A percentile compares a stretch with the other conserved stretches of the same genome.
These are phyloP conservation scores for Kipferlia bialata DNA, from an alignment of 78 protist species.

Conservation along the genomic window DNA sequence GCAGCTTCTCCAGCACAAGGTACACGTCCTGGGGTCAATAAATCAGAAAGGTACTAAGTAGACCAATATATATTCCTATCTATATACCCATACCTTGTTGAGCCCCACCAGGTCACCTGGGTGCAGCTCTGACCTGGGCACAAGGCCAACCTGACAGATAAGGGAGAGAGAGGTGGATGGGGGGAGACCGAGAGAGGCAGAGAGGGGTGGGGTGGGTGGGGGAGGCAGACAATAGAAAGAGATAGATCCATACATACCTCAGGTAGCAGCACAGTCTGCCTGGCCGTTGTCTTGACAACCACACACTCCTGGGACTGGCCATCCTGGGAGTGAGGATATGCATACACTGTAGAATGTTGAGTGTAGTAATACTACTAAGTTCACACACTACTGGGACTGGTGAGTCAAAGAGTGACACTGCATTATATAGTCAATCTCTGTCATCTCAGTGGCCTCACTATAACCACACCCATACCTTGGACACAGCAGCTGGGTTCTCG, in stretches of 20 bases:
- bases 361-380: not conserved
- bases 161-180: no score
- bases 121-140: slow-evolving; percentile 59
- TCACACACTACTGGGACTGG: not conserved
- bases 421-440: not conserved
- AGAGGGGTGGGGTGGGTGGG: no score
- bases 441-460: not conserved
- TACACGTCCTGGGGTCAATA: no score
- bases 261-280: slow-evolving; percentile 90
- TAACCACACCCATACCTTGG: not conserved
- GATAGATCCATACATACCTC: no score
- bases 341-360: not conserved
- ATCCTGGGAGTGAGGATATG: slow-evolving; percentile 24
- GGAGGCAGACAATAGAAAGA: no score
- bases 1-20: slow-evolving; percentile 82
- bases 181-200: no score
- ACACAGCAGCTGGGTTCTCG: slow-evolving; percentile 29
- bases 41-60: no score
- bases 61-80: no score
- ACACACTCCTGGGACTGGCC: slow-evolving; percentile 49
- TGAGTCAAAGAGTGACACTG: slow-evolving; percentile 41
- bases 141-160: slow-evolving; percentile 96
- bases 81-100: no score
- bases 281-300: slow-evolving; percentile 77
- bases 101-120: slow-evolving; percentile 99